Evolutionary conservation across 2,329 filamentous ascomycete genomes (phyloP).

Genomic region (Colletotrichum australisinense): DNA sequence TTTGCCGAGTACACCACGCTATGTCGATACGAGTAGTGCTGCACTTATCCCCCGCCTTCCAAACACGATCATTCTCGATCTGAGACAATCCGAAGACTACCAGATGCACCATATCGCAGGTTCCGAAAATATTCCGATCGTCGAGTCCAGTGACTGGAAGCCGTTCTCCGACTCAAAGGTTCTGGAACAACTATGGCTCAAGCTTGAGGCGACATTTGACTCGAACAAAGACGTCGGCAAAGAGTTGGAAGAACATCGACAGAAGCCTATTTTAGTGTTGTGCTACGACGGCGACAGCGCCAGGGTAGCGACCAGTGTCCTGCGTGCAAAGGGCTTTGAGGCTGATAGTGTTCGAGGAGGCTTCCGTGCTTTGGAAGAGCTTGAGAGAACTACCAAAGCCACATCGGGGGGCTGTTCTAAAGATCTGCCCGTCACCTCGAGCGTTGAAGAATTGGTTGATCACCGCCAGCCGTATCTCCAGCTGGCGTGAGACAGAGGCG

Average conservation of each 20-base stretch:
- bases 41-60: conserved; percentile 32
- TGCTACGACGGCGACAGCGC: conserved; percentile 67
- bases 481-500: background rate
- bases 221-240: conserved; percentile 19
- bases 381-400: background rate
- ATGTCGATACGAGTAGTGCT: conserved; percentile 11
- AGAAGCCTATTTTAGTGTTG: conserved; percentile 55
- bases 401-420: background rate
- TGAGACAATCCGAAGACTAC: conserved; percentile 57
- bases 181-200: conserved; percentile 58
- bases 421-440: background rate
- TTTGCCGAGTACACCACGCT: conserved; percentile 18
- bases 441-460: background rate
- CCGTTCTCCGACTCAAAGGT: conserved; percentile 59
- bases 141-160: conserved; percentile 47
- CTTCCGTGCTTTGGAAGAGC: conserved; percentile 37
- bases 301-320: conserved; percentile 63
- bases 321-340: conserved; percentile 60
- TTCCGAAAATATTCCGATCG: conserved; percentile 57
- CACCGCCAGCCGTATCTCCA: background rate
- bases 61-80: conserved; percentile 54
- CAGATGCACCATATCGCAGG: conserved; percentile 53
- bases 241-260: conserved; percentile 37
- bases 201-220: conserved; percentile 56
- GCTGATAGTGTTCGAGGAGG: conserved; percentile 60